phyloP scores from a whole-genome alignment of 768 basidiomycete genomes.

The Naematelia encephala region DNA sequence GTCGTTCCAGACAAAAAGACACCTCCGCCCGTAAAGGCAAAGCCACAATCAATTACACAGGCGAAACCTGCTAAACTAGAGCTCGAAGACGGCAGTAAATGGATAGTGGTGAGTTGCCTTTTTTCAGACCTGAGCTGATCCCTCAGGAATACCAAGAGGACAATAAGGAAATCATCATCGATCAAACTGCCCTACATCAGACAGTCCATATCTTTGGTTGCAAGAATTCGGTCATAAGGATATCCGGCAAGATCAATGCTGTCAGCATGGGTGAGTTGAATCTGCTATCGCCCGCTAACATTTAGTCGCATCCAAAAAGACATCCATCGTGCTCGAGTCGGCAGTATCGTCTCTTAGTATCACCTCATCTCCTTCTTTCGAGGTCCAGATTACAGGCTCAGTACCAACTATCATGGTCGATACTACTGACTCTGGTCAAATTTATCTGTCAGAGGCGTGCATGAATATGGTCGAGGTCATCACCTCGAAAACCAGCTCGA shows the following conservation, averaged over 20 bases:
- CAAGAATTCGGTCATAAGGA: slow-evolving; percentile 74
- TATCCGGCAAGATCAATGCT: slow-evolving; percentile 94
- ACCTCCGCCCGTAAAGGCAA: slow-evolving; percentile 58
- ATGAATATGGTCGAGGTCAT: slow-evolving; percentile 74
- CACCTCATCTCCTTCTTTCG: slow-evolving; percentile 89
- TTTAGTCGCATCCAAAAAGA: slow-evolving; percentile 82
- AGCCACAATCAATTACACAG: slow-evolving; percentile 65
- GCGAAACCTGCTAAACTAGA: slow-evolving; percentile 87
- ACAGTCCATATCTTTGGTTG: slow-evolving; percentile 85
- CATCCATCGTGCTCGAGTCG: slow-evolving; percentile 80
- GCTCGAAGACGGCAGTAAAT: slow-evolving; percentile 81
- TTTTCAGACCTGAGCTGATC: slow-evolving; percentile 18
- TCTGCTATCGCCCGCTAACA: no score
- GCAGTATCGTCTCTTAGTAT: slow-evolving; percentile 87
- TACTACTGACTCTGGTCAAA: slow-evolving; percentile 89
- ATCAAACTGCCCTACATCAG: slow-evolving; percentile 73
- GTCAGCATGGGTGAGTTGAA: slow-evolving; percentile 70
- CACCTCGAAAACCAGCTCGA: slow-evolving; percentile 86
- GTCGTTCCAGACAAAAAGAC: slow-evolving; percentile 55
- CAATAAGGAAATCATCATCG: slow-evolving; percentile 62
- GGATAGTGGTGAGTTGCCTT: slow-evolving; percentile 70
- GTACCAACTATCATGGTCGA: slow-evolving; percentile 93
- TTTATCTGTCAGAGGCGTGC: slow-evolving; percentile 82
- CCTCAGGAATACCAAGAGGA: slow-evolving; percentile 94
- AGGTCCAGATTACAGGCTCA: slow-evolving; percentile 80